A percentile compares a stretch with the other conserved stretches of the same genome.
phyloP scores from a whole-genome alignment of 2,329 filamentous ascomycete species.

The Aspergillus uvarum region DNA sequence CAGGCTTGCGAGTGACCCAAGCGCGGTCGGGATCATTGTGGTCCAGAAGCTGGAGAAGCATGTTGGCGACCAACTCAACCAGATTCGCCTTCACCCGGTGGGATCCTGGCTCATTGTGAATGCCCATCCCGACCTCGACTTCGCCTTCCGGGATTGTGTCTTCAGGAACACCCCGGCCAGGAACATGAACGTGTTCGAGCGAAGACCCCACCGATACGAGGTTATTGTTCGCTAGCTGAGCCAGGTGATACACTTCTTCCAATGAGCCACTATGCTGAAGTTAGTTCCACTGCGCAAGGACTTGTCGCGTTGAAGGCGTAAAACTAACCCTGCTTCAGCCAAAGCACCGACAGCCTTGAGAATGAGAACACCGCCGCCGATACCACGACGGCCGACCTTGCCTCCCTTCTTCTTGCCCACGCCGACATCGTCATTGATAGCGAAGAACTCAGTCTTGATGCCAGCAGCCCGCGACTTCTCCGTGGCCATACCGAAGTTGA shows the following conservation, averaged over 20 bases:
- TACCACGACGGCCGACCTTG: constrained; percentile 89
- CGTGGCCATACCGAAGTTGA: constrained; percentile 91
- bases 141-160: constrained; percentile 55
- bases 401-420: constrained; percentile 78
- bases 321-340: constrained; percentile 64
- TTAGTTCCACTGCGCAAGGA: constrained; percentile 3
- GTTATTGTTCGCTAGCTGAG: constrained; percentile 70
- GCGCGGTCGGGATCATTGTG: constrained; percentile 62
- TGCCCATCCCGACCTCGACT: constrained; percentile 71
- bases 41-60: constrained; percentile 66
- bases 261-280: constrained; percentile 49
- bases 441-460: constrained; percentile 78
- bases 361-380: constrained; percentile 89
- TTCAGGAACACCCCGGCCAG: constrained; percentile 64
- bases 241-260: constrained; percentile 70
- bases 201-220: constrained; percentile 83
- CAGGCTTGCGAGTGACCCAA: constrained; percentile 58
- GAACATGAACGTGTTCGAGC: constrained; percentile 88
- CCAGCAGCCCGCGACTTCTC: constrained; percentile 86
- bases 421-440: constrained; percentile 88
- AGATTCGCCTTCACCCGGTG: constrained; percentile 52
- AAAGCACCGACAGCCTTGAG: constrained; percentile 85
- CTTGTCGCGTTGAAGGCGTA: not conserved
- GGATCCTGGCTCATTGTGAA: constrained; percentile 65
- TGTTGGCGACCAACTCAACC: constrained; percentile 55